These are phyloP conservation scores for Austroboletus rostrupii DNA, from an alignment of 1,284 basidiomycete genomes.

Conservation along the genomic window DNA sequence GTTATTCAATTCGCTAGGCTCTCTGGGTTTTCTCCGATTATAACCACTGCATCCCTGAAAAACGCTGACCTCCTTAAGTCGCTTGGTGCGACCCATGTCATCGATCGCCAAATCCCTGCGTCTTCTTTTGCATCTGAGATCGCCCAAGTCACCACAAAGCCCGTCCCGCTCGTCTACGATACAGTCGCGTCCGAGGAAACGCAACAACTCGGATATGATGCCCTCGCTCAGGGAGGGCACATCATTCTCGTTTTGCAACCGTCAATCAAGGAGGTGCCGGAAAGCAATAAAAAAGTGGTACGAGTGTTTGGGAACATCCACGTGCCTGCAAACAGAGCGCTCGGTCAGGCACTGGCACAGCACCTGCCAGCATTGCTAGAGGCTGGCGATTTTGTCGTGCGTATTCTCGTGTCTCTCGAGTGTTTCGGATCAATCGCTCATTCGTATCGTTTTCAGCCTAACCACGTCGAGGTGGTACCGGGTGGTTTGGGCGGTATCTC, in stretches of 20 bases:
- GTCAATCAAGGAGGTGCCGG: slow-evolving; percentile 9
- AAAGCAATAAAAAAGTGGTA: slow-evolving; percentile 18
- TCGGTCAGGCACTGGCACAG: slow-evolving; percentile 15
- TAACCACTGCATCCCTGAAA: slow-evolving; percentile 33
- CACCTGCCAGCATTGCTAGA: slow-evolving; percentile 16
- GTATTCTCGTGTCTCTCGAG: neutral
- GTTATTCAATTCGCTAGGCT: slow-evolving; percentile 34
- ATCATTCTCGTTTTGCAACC: slow-evolving; percentile 2
- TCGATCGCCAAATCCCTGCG: slow-evolving; percentile 24
- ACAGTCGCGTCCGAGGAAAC: slow-evolving; percentile 14
- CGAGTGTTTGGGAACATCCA: slow-evolving; percentile 9
- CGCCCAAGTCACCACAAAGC: slow-evolving; percentile 7
- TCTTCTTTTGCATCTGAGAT: slow-evolving; percentile 13
- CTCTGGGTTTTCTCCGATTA: slow-evolving; percentile 29
- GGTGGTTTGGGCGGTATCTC: slow-evolving; percentile 19
- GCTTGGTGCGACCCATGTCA: slow-evolving; percentile 33
- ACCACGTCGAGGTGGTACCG: slow-evolving; percentile 21
- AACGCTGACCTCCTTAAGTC: slow-evolving; percentile 31
- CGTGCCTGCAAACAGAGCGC: slow-evolving; percentile 7
- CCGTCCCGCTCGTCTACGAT: slow-evolving; percentile 19
- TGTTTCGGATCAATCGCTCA: neutral
- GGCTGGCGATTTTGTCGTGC: slow-evolving; percentile 21
- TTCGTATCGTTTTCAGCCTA: slow-evolving; percentile 13
- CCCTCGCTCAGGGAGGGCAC: slow-evolving; percentile 20
- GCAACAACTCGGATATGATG: slow-evolving; percentile 23